phyloP scores from a whole-genome alignment of 2,329 filamentous ascomycete species.

The Leptographium wingfieldii region DNA sequence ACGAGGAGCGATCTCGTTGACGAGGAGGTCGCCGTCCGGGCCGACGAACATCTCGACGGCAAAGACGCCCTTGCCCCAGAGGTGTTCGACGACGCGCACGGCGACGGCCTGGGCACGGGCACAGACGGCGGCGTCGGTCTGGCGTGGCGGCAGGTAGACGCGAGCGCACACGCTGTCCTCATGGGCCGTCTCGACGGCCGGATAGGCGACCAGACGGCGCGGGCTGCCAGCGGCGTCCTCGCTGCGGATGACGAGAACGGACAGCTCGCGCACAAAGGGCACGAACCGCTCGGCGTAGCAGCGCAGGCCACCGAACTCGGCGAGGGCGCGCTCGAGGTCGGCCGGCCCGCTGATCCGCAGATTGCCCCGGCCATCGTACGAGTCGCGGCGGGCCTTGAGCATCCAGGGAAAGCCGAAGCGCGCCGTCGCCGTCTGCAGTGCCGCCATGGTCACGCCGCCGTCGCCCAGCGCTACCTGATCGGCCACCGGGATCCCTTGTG shows the following conservation, averaged over 20 bases:
- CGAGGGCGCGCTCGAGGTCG: slow-evolving; percentile 49
- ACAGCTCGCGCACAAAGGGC: slow-evolving; percentile 73
- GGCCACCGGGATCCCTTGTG: slow-evolving; percentile 58
- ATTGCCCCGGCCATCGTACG: slow-evolving; percentile 79
- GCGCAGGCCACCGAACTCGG: slow-evolving; percentile 55
- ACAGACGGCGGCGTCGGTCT: slow-evolving; percentile 47
- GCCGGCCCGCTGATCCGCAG: slow-evolving; percentile 32
- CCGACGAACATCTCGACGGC: slow-evolving; percentile 94
- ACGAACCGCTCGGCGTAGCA: slow-evolving; percentile 88
- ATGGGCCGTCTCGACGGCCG: slow-evolving; percentile 87
- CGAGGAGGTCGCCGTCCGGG: slow-evolving; percentile 53
- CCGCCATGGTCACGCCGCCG: slow-evolving; percentile 38
- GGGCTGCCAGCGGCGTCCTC: slow-evolving; percentile 48
- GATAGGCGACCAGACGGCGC: slow-evolving; percentile 55
- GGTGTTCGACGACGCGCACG: slow-evolving; percentile 61
- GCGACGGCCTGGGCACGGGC: slow-evolving; percentile 63
- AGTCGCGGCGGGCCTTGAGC: slow-evolving; percentile 82
- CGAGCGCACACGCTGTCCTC: slow-evolving; percentile 93
- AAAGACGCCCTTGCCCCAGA: slow-evolving; percentile 85
- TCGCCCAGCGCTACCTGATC: slow-evolving; percentile 51
- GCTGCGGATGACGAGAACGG: slow-evolving; percentile 90
- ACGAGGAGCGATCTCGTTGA: slow-evolving; percentile 79
- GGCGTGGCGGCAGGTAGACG: slow-evolving; percentile 62
- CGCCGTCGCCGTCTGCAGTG: slow-evolving; percentile 49
- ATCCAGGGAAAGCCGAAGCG: slow-evolving; percentile 74